Conservation (phyloP, 2,329 filamentous ascomycete species). For the Colletotrichum higginsianum region DNA sequence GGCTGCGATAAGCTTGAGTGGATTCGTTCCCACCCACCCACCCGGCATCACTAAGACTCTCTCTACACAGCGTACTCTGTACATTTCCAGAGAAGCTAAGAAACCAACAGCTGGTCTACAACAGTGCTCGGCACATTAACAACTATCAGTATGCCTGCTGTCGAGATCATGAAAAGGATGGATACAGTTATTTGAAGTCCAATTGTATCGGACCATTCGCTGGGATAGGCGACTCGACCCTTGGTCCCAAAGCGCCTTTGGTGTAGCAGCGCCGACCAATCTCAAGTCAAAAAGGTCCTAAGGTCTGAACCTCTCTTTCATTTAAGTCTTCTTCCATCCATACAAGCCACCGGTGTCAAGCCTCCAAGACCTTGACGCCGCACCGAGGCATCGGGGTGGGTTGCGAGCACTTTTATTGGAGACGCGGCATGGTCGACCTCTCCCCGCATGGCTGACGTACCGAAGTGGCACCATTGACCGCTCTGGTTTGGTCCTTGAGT, state of each 20-base stretch:
- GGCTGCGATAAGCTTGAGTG: constrained; percentile 40
- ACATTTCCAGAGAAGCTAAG: not conserved
- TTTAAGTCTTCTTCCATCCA: constrained; percentile 9
- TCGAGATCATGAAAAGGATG: not conserved
- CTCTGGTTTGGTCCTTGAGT: not conserved
- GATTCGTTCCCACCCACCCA: constrained; percentile 33
- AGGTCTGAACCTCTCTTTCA: constrained; percentile 28
- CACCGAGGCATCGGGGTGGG: constrained; percentile 35
- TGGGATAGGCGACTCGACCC: not conserved
- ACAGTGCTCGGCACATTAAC: not conserved
- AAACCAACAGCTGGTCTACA: not conserved
- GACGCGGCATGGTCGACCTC: constrained; percentile 8
- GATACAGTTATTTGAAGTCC: too few species aligned
- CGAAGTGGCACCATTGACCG: constrained; percentile 26
- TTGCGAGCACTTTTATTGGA: constrained; percentile 25
- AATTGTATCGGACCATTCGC: not conserved
- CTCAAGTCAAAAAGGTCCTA: constrained; percentile 24
- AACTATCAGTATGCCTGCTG: not conserved
- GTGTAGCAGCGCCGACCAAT: constrained; percentile 10
- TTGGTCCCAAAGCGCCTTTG: constrained; percentile 23
- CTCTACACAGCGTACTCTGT: not conserved
- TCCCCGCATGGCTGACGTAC: constrained; percentile 25
- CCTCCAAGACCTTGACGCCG: constrained; percentile 16
- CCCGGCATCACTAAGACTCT: constrained; percentile 23
- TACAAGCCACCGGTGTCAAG: constrained; percentile 2